Evolutionary conservation across 2,329 filamentous ascomycete genomes (phyloP), one percentile per base, ranked within the genome.

Genomic region (Clonostachys solani): DNA sequence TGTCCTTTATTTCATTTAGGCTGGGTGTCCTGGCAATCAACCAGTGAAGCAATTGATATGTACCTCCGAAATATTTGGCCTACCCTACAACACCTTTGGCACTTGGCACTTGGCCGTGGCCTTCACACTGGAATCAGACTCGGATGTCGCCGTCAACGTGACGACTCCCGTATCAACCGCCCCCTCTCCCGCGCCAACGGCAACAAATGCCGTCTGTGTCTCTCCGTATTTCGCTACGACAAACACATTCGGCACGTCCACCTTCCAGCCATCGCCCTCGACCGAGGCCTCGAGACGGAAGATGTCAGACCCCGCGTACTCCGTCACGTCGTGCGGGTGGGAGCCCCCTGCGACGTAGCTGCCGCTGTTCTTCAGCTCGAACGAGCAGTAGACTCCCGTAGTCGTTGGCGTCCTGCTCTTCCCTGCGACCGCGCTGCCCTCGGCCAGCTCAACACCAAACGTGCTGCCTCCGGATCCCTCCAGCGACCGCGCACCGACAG

Each of bases 281-380:
- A 77, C 64, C 43, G 61, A 52, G 1, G 71, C 72, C 16, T 59
- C 63, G n/a, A 78, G 57, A 12, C 73, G 62, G 57, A 72, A 78
- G 29, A 78, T 68, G 42, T 78, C 74, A 2, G 65, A 69, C 6
- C 56, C 60, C 5, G 74, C 54, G 49, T 72, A 72, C 12, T 56
- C 56, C 0, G 67, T 60, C 2, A 71, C 52, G 48, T 73, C 64
- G 43, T 64, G 56, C 2, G 61, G 60, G 29, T 66, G 61, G 0
- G 48, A 40, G 6, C 53, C 52, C 12, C 49, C 53, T 12, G 50
- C 56, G 6, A 54, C 59, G 40, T 63, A 65, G 2, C 55, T 57
- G 4, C 74, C 74, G 1, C 66, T 72, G 52, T 78, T 79, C 47
- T 60, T 66, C 15, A 78, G 62, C 42, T 65, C 60, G 51, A 79